Conservation (phyloP, 441 rosid species). For the Erodium texanum region DNA sequence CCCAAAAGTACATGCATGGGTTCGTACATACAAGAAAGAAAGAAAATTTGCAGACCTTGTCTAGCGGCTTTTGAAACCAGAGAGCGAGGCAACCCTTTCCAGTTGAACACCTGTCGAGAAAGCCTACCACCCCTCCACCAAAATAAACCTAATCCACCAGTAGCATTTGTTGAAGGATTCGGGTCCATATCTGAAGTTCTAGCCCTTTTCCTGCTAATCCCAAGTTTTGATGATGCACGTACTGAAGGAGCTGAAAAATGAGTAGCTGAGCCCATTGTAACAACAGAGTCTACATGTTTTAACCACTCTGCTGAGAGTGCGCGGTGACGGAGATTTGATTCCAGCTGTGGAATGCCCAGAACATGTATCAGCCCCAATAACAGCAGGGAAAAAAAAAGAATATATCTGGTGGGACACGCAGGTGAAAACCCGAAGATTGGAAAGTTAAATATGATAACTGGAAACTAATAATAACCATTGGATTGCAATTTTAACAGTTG, state of each 20-base stretch:
- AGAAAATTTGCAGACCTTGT: slow-evolving; percentile 54
- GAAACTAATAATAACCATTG: too few species aligned
- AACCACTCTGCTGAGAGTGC: slow-evolving; percentile 79
- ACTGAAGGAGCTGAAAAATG: slow-evolving; percentile 50
- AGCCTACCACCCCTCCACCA: slow-evolving; percentile 98
- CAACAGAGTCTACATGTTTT: slow-evolving; percentile 60
- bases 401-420: too few species aligned
- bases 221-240: slow-evolving; percentile 53
- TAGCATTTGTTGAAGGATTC: slow-evolving; percentile 43
- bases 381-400: background rate
- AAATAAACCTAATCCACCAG: slow-evolving; percentile 54
- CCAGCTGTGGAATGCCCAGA: slow-evolving; percentile 51
- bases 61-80: slow-evolving; percentile 78
- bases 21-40: slow-evolving; percentile 8
- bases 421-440: too few species aligned
- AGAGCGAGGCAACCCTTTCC: slow-evolving; percentile 70
- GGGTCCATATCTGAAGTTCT: slow-evolving; percentile 40
- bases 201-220: slow-evolving; percentile 51
- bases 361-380: slow-evolving; percentile 13
- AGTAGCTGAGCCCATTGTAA: slow-evolving; percentile 63
- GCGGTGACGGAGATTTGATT: slow-evolving; percentile 61
- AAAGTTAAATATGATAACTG: too few species aligned
- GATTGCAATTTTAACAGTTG: too few species aligned
- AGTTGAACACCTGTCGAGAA: slow-evolving; percentile 67
- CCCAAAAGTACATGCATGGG: slow-evolving; percentile 9